Evolutionary conservation across 1,284 basidiomycete species (phyloP), one percentile per base, ranked within the genome.

Genomic region (Vanrija humicola): DNA sequence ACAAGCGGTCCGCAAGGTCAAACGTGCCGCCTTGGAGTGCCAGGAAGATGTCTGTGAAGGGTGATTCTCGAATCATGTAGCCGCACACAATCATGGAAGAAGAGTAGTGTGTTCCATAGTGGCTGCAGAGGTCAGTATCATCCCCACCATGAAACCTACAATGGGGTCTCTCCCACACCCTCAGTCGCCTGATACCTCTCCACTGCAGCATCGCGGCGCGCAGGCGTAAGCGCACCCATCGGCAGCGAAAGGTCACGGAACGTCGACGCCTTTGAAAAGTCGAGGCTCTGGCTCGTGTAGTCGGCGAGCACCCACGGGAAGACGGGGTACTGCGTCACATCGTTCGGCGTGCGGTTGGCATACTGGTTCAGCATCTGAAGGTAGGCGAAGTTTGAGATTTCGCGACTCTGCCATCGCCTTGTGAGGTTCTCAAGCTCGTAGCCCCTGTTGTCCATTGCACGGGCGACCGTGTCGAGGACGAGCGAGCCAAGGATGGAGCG

Each of bases 31-130:
- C 90, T 80, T 86, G 64, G 38, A 93, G 74, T 3, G 88, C 68
- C 26, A 75, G 61, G 63, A 94, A 95, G 85, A 94, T 93, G 67
- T 87, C 86, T 19, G 90, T 93, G 72, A 88, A 96, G 0, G 94
- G 94, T 10, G 88, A 85, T 64, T 95, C 78, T 12, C 94, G 83
- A 58, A 98, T 95, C 67, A 97, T 78, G 77, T 89, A 97, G 63
- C 95, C 92, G 77, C 92, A 95, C 34, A 95, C 90, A 56, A 93
- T 96, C 87, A 96, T 95, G 0, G 92, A 95, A 6, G 91, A 95
- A 65, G 89, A 91, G 71, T 94, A 98, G 71, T 97, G 94, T 1
- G 94, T 97, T 46, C 78, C 90, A 62, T 91, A 93, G 68, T 96
- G 90, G 79, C 75, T 75, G 45, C 4, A 10, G 9, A 34, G 10